Evolutionary conservation across 495 filamentous ascomycete species (phyloP).

Genomic region (Aspergillus sclerotioniger): DNA sequence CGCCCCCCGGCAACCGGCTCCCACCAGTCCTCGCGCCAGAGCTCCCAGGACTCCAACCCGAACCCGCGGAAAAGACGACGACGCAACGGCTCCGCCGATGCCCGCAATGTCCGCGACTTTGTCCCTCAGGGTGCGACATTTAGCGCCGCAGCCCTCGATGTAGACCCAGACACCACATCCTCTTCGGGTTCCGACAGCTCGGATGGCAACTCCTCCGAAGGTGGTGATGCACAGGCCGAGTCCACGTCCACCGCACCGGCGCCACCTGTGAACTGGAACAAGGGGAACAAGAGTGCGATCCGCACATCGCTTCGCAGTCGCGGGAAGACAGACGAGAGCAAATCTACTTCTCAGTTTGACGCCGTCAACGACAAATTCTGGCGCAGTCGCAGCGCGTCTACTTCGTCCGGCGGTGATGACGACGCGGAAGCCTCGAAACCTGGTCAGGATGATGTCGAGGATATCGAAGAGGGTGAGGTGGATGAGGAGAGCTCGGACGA

Average conservation of each 20-base stretch:
- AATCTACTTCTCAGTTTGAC: slow-evolving; percentile 30
- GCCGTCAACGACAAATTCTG: slow-evolving; percentile 41
- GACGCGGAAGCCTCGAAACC: not conserved
- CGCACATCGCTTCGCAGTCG: slow-evolving; percentile 35
- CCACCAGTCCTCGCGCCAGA: slow-evolving; percentile 23
- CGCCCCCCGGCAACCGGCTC: slow-evolving; percentile 27
- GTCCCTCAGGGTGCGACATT: slow-evolving; percentile 42
- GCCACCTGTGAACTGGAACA: slow-evolving; percentile 43
- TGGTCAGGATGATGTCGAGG: slow-evolving; percentile 10
- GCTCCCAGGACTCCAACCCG: slow-evolving; percentile 25
- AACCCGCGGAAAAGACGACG: slow-evolving; percentile 34
- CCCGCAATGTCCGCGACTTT: slow-evolving; percentile 33
- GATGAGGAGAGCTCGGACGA: slow-evolving; percentile 16
- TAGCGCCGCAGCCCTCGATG: slow-evolving; percentile 30
- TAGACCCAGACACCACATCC: slow-evolving; percentile 37
- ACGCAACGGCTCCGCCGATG: slow-evolving; percentile 22
- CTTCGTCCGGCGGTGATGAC: slow-evolving; percentile 19
- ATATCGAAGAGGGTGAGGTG: slow-evolving; percentile 26
- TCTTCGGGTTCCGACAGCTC: slow-evolving; percentile 29
- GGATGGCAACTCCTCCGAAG: slow-evolving; percentile 7
- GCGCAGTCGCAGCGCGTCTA: slow-evolving; percentile 40
- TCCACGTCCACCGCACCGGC: slow-evolving; percentile 11
- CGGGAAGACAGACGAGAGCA: slow-evolving; percentile 16
- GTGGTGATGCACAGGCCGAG: not conserved
- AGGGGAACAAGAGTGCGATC: slow-evolving; percentile 34